phyloP scores from a whole-genome alignment of 768 basidiomycete species.

The Podaxis sp. region DNA sequence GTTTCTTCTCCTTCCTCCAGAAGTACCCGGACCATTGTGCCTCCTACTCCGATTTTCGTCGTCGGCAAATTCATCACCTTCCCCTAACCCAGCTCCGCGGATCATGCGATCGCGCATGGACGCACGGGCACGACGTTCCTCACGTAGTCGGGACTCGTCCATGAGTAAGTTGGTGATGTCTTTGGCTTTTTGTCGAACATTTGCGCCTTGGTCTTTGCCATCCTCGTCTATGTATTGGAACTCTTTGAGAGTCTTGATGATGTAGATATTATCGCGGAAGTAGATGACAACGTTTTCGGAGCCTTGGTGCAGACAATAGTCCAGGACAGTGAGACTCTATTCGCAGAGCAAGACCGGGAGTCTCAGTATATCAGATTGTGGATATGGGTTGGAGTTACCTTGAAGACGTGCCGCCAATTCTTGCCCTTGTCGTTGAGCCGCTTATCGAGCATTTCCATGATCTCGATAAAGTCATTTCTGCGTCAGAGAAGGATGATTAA shows the following conservation, averaged over 20 bases:
- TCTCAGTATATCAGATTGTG: not conserved
- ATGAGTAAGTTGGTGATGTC: constrained; percentile 93
- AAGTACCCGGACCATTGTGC: constrained; percentile 13
- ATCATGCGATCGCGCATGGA: constrained; percentile 96
- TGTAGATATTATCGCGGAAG: constrained; percentile 94
- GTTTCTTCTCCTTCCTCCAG: constrained; percentile 27
- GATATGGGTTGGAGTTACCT: constrained; percentile 40
- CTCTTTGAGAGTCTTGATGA: constrained; percentile 98
- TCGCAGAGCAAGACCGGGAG: not conserved
- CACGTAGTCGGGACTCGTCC: constrained; percentile 80
- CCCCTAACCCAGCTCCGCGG: constrained; percentile 43
- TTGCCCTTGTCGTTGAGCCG: constrained; percentile 98
- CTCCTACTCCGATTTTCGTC: constrained; percentile 44
- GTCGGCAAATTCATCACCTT: constrained; percentile 24
- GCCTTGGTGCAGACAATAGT: constrained; percentile 94
- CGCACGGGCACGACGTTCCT: constrained; percentile 80
- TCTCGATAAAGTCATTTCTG: constrained; percentile 94
- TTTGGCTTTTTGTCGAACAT: constrained; percentile 95
- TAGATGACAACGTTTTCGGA: constrained; percentile 99
- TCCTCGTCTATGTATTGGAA: constrained; percentile 96
- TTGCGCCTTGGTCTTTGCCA: constrained; percentile 97
- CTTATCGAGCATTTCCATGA: constrained; percentile 99
- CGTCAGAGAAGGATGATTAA: not conserved
- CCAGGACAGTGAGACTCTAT: constrained; percentile 87
- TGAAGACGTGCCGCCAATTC: constrained; percentile 99